A percentile compares a stretch with the other conserved stretches of the same genome.
These are phyloP conservation scores for Medicago truncatula DNA, from an alignment of 306 rosid species.

Conservation along the genomic window MtrunA17r5.0-ANR NC_053046.1:2351501-2352000, in stretches of 20 bases:
- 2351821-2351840: conserved; percentile 83
- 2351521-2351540: conserved; percentile 59
- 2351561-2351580: conserved; percentile 41
- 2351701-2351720: conserved; percentile 64
- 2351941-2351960: conserved; percentile 36
- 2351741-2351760: conserved; percentile 62
- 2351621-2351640: conserved; percentile 77
- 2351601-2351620: conserved; percentile 81
- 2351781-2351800: conserved; percentile 57
- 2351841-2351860: conserved; percentile 91
- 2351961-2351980: conserved; percentile 84
- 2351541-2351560: conserved; percentile 38
- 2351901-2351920: conserved; percentile 28
- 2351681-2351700: conserved; percentile 78
- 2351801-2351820: conserved; percentile 46
- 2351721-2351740: conserved; percentile 65
- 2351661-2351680: conserved; percentile 71
- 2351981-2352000: conserved; percentile 81
- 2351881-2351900: conserved; percentile 38
- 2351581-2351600: conserved; percentile 48
- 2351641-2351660: conserved; percentile 69
- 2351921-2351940: conserved; percentile 39
- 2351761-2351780: conserved; percentile 65
- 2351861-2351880: conserved; percentile 93
- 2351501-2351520: conserved; percentile 62